Evolutionary conservation across 2,329 filamentous ascomycete species (phyloP).

Genomic region (Samsoniella hepiali): DNA sequence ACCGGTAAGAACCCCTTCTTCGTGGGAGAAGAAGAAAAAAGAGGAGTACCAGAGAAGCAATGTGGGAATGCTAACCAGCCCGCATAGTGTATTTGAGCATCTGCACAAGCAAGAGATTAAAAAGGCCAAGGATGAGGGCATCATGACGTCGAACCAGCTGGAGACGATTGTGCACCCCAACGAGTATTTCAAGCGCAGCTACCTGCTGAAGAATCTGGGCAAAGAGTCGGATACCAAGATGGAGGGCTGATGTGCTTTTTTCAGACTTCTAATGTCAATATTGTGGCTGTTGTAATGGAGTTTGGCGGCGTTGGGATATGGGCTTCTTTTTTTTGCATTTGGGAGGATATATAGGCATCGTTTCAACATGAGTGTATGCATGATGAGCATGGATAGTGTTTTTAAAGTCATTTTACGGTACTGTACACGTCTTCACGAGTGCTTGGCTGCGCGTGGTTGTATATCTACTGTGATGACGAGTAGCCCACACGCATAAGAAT

Average conservation of each 20-base stretch:
- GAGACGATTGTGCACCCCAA: slow-evolving; percentile 98
- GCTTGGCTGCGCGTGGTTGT: too few relatives aligned
- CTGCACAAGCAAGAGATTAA: slow-evolving; percentile 76
- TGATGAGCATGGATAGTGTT: slow-evolving; percentile 1
- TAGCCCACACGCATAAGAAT: too few relatives aligned
- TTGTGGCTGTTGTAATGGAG: neutral
- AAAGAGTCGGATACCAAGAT: slow-evolving; percentile 56
- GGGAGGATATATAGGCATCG: neutral
- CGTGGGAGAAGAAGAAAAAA: neutral
- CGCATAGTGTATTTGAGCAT: slow-evolving; percentile 75
- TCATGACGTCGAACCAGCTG: slow-evolving; percentile 70
- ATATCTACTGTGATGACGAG: too few relatives aligned
- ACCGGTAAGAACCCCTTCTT: slow-evolving; percentile 54
- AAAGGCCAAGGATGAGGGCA: slow-evolving; percentile 69
- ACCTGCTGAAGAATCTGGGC: slow-evolving; percentile 75
- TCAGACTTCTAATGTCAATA: neutral
- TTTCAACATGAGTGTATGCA: slow-evolving; percentile 5
- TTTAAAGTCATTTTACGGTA: neutral
- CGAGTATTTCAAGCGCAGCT: slow-evolving; percentile 95
- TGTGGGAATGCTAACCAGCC: slow-evolving; percentile 2
- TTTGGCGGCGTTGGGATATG: neutral
- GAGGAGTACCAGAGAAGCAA: neutral
- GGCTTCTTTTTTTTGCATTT: neutral
- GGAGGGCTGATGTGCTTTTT: slow-evolving; percentile 39
- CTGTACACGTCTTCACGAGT: neutral